Base-by-base conservation (phyloP, 2,329 filamentous ascomycete genomes). In the Penicillium italicum region DNA sequence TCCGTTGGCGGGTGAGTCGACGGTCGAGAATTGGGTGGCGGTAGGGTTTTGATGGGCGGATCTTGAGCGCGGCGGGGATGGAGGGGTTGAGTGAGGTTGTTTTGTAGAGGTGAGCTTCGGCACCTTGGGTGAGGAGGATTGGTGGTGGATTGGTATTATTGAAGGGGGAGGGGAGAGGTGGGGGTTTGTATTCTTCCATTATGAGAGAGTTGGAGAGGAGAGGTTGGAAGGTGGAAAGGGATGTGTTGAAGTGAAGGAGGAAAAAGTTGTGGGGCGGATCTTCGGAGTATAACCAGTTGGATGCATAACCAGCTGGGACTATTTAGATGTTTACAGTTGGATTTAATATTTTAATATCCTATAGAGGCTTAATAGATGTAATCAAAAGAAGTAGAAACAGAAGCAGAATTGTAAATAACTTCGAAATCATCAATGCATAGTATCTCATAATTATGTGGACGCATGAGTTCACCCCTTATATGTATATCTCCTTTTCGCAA, bases 101-200 rank as follows among this genome's bases (percentile, higher is more conserved):
- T 73, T 86, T 87, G 84, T 95, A 97, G 70, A 99, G 85, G 62
- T 93, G 90, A 57, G 90, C 92, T 83, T 99, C 94, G 71, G 94
- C 94, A 76, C 94, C 94, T 81, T 97, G 94, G 55, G 90, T 87
- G 65, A 97, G 84, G 68, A 96, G 88, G 46, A 71, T 74, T 60
- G 90, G 85, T 46, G 83, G 74, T 64, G 84, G 78, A 59, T 82
- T 78, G 71, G 83, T 82, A 77, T 85, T 78, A 56, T 80, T 79
- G 74, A 91, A 87, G 63, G 87, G 82, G 33, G 79, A 74, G 36
- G 87, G 87, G 59, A 90, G 85, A 62, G 67, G 60, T 7, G 72
- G 73, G 8, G 70, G 69, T 40, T 62, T 67, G 37, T 70, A 69
- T 40, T 64, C 55, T 42, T 63, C 60, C 56, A 64, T 63, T 38